A percentile compares a stretch with the other conserved stretches of the same genome.
These are phyloP conservation scores for Yamadazyma dushanensis DNA, from an alignment of 1,139 yeast genomes.

Conservation along the genomic window DNA sequence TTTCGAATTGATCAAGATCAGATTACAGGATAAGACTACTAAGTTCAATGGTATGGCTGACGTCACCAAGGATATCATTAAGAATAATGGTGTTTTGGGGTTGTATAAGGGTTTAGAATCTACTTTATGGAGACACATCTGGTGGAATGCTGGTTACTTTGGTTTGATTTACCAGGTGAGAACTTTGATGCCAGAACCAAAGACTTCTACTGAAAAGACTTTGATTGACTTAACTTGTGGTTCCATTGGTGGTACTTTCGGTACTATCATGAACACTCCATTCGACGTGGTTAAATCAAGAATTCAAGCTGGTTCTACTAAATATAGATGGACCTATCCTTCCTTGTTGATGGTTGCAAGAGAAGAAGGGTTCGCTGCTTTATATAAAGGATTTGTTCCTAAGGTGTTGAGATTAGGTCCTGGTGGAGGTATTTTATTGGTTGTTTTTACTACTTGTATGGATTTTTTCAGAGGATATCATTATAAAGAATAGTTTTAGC, in stretches of 20 bases:
- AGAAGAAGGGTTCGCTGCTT: constrained; percentile 88
- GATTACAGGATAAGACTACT: constrained; percentile 86
- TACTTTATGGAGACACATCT: constrained; percentile 93
- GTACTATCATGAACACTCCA: constrained; percentile 92
- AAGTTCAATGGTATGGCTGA: constrained; percentile 84
- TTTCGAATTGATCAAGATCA: constrained; percentile 82
- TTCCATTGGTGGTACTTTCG: constrained; percentile 93
- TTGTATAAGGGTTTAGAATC: constrained; percentile 95
- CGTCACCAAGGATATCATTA: constrained; percentile 71
- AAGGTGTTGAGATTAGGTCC: constrained; percentile 98
- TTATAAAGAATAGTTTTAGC: constrained; percentile 23
- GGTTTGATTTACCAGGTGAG: constrained; percentile 92
- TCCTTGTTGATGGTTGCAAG: constrained; percentile 70
- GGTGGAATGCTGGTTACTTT: constrained; percentile 98
- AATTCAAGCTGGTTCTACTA: constrained; percentile 85
- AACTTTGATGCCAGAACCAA: constrained; percentile 74
- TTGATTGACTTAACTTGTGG: constrained; percentile 89
- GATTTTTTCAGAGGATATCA: constrained; percentile 82
- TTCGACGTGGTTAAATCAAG: constrained; percentile 97
- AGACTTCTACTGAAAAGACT: constrained; percentile 67
- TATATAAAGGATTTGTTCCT: constrained; percentile 94
- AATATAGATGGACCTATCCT: constrained; percentile 92
- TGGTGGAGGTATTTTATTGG: constrained; percentile 97
- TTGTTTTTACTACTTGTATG: constrained; percentile 92
- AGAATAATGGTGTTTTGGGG: constrained; percentile 76